Percentiles rank a stretch among this genome's conserved stretches.
phyloP scores from a whole-genome alignment of 768 basidiomycete genomes.

The Glaciozyma antarctica region DNA sequence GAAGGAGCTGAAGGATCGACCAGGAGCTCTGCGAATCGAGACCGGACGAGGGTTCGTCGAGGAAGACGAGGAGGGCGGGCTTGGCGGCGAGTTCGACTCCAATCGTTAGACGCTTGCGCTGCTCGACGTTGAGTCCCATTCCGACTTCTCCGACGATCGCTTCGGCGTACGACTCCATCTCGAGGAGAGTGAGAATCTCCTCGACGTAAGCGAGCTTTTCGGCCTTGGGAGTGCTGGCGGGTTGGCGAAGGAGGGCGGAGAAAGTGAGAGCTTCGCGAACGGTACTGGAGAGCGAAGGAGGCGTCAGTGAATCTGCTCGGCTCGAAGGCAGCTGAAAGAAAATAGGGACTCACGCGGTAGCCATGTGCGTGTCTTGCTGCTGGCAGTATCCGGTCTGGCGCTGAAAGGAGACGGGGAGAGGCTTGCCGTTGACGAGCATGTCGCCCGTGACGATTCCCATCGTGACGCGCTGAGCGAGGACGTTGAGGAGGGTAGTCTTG shows the following conservation, averaged over 20 bases:
- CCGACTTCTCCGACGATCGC: constrained; percentile 45
- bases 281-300: background rate
- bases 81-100: constrained; percentile 80
- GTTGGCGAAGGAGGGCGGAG: constrained; percentile 42
- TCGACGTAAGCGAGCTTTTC: constrained; percentile 43
- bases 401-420: constrained; percentile 41
- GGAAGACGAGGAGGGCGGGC: constrained; percentile 70
- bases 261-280: constrained; percentile 33
- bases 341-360: background rate
- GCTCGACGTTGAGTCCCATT: constrained; percentile 38
- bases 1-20: constrained; percentile 50
- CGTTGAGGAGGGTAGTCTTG: constrained; percentile 39
- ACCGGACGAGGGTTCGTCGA: constrained; percentile 78
- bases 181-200: constrained; percentile 41
- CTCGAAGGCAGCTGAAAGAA: too few species aligned
- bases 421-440: constrained; percentile 42
- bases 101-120: constrained; percentile 56
- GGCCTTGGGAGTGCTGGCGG: constrained; percentile 21
- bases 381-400: constrained; percentile 41
- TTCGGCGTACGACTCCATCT: constrained; percentile 43
- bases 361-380: constrained; percentile 34
- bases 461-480: constrained; percentile 35
- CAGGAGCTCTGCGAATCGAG: constrained; percentile 31
- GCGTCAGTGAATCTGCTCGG: too few species aligned
- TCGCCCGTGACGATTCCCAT: constrained; percentile 44